Evolutionary conservation across 106 monocot species (phyloP).

Genomic region (Hemerocallis citrina): DNA sequence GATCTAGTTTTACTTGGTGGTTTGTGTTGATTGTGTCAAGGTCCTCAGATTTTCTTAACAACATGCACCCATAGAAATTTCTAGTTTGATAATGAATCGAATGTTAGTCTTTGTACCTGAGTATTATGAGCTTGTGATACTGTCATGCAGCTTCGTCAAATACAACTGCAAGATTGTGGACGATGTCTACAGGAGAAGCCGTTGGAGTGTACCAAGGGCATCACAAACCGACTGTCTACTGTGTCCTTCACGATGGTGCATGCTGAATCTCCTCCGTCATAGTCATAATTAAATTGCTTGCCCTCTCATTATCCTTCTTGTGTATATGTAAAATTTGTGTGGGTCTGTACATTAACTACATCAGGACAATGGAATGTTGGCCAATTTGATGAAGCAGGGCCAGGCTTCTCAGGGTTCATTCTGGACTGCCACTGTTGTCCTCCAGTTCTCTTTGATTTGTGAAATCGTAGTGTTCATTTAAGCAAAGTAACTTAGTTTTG

Average conservation of each 20-base stretch:
- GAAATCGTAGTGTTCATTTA: no score
- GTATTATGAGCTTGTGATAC: background rate
- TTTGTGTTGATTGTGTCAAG: no score
- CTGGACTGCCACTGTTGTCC: no score
- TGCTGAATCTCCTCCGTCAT: slow-evolving; percentile 43
- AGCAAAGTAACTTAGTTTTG: no score
- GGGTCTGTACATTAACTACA: background rate
- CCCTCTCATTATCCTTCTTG: background rate
- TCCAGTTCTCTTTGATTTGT: no score
- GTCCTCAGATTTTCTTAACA: no score
- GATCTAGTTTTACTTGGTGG: no score
- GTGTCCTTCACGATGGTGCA: slow-evolving; percentile 76
- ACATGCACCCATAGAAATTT: no score
- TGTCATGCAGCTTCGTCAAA: slow-evolving; percentile 59
- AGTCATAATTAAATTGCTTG: background rate
- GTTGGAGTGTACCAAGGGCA: slow-evolving; percentile 65
- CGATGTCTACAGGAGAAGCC: slow-evolving; percentile 50
- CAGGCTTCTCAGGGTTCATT: no score
- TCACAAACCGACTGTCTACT: slow-evolving; percentile 64
- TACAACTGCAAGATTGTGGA: slow-evolving; percentile 66
- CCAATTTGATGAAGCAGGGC: background rate
- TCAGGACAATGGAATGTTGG: background rate
- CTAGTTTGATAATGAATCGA: no score
- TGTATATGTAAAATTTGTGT: background rate
- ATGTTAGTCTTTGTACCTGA: no score